Conservation (phyloP, 495 filamentous ascomycete genomes). For the Friedmanniomyces endolithicus region DNA sequence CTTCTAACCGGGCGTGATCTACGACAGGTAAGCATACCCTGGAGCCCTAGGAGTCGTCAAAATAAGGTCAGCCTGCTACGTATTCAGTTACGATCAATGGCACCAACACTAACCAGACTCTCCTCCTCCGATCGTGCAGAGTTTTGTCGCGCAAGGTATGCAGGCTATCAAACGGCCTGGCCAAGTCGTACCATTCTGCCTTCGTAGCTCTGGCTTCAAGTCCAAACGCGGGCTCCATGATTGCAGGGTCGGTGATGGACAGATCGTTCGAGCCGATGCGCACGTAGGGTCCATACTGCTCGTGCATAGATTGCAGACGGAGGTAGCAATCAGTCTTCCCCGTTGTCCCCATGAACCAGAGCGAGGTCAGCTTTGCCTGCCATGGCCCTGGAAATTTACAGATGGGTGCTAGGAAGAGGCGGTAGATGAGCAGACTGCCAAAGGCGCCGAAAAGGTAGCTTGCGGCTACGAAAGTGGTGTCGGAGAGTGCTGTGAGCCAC, state of each 20-base stretch:
- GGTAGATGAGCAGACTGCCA: slow-evolving; percentile 37
- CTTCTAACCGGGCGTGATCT: too few species aligned
- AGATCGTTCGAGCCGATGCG: slow-evolving; percentile 21
- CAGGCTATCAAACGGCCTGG: slow-evolving; percentile 27
- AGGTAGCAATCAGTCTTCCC: slow-evolving; percentile 2
- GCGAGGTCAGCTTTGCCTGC: slow-evolving; percentile 32
- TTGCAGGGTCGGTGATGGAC: slow-evolving; percentile 32
- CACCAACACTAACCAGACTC: slow-evolving; percentile 25
- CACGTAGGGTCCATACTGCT: slow-evolving; percentile 16
- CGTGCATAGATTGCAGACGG: slow-evolving; percentile 12
- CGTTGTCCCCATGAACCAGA: slow-evolving; percentile 22
- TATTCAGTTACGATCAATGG: too few species aligned
- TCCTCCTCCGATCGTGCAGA: slow-evolving; percentile 30
- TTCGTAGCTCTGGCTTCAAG: slow-evolving; percentile 28
- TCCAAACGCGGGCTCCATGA: slow-evolving; percentile 28
- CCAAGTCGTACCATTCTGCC: slow-evolving; percentile 34
- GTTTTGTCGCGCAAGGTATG: slow-evolving; percentile 29
- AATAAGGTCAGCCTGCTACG: too few species aligned
- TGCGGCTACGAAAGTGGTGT: background rate
- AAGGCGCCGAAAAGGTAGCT: slow-evolving; percentile 24
- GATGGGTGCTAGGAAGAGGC: slow-evolving; percentile 36
- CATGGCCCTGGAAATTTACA: slow-evolving; percentile 36
- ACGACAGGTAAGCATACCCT: too few species aligned
- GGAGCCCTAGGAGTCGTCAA: too few species aligned
- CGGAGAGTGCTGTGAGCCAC: background rate